Evolutionary conservation across 1,284 basidiomycete genomes (phyloP).

Genomic region (Trametes polyzona): DNA sequence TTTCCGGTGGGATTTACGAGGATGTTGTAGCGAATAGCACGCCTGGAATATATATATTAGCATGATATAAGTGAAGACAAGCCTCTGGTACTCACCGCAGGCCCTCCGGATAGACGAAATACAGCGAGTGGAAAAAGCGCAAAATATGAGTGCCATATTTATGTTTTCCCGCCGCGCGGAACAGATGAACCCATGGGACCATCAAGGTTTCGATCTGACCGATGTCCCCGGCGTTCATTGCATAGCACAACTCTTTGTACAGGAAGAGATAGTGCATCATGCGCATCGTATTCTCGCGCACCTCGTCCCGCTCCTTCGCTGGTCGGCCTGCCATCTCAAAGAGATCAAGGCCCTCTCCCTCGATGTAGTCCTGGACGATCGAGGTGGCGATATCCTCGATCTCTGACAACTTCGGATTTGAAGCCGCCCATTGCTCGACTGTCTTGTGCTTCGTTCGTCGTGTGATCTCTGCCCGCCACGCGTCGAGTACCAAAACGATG

Average conservation of each 20-base stretch:
- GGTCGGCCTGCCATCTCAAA: background rate
- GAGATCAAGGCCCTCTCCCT: background rate
- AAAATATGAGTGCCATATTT: slow-evolving; percentile 39
- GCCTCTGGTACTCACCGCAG: slow-evolving; percentile 34
- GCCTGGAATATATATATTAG: slow-evolving; percentile 9
- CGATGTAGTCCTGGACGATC: slow-evolving; percentile 27
- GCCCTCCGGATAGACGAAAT: slow-evolving; percentile 35
- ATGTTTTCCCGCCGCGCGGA: slow-evolving; percentile 37
- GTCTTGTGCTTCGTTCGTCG: background rate
- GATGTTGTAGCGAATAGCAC: slow-evolving; percentile 29
- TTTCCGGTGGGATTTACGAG: slow-evolving; percentile 33
- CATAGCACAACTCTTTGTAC: slow-evolving; percentile 38
- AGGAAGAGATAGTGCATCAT: slow-evolving; percentile 36
- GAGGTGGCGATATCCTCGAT: slow-evolving; percentile 23
- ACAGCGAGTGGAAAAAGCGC: slow-evolving; percentile 31
- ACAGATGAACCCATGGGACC: slow-evolving; percentile 37
- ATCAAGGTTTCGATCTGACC: slow-evolving; percentile 37
- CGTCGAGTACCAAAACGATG: slow-evolving; percentile 29
- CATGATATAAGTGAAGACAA: background rate
- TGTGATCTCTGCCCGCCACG: slow-evolving; percentile 21
- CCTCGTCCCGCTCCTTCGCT: slow-evolving; percentile 32
- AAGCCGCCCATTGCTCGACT: slow-evolving; percentile 29
- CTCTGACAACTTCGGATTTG: slow-evolving; percentile 27
- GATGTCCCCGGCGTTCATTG: slow-evolving; percentile 42
- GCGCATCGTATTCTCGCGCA: slow-evolving; percentile 36